Evolutionary conservation across 495 filamentous ascomycete genomes (phyloP).

Genomic region (Poronia punctata): DNA sequence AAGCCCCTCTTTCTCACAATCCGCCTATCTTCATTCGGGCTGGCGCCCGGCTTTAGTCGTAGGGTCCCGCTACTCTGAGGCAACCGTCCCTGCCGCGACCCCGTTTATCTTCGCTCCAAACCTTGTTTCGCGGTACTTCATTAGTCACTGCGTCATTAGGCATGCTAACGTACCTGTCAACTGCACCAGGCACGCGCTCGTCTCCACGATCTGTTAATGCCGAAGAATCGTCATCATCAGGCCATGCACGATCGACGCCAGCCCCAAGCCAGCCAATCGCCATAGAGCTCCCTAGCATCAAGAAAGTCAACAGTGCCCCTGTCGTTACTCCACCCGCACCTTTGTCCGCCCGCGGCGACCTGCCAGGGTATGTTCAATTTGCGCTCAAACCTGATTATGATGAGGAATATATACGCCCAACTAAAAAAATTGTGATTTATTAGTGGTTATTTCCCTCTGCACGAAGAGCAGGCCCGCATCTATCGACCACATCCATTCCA

Average conservation of each 20-base stretch:
- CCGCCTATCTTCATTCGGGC: too few species aligned
- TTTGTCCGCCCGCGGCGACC: conserved; percentile 44
- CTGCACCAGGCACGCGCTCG: conserved; percentile 15
- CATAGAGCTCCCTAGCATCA: conserved; percentile 33
- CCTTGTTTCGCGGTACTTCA: conserved; percentile 9
- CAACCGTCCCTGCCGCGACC: too few species aligned
- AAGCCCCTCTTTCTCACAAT: too few species aligned
- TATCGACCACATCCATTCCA: conserved; percentile 37
- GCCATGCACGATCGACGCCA: conserved; percentile 10
- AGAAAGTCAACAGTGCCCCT: conserved; percentile 25
- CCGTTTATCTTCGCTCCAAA: too few species aligned
- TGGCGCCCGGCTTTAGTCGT: too few species aligned
- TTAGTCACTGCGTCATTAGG: conserved; percentile 14
- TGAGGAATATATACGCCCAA: too few species aligned
- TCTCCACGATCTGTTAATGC: conserved; percentile 6
- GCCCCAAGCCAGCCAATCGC: conserved; percentile 36
- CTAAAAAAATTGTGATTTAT: too few species aligned
- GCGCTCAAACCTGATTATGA: too few species aligned
- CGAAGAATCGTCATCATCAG: conserved; percentile 6
- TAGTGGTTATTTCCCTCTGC: conserved; percentile 47
- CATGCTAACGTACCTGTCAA: conserved; percentile 19
- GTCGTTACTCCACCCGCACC: conserved; percentile 35
- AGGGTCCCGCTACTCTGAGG: too few species aligned
- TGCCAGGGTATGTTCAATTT: conserved; percentile 41
- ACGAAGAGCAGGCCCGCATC: conserved; percentile 36